Base-by-base conservation (phyloP, 306 rosid species). In the Castanopsis chinensis region DNA sequence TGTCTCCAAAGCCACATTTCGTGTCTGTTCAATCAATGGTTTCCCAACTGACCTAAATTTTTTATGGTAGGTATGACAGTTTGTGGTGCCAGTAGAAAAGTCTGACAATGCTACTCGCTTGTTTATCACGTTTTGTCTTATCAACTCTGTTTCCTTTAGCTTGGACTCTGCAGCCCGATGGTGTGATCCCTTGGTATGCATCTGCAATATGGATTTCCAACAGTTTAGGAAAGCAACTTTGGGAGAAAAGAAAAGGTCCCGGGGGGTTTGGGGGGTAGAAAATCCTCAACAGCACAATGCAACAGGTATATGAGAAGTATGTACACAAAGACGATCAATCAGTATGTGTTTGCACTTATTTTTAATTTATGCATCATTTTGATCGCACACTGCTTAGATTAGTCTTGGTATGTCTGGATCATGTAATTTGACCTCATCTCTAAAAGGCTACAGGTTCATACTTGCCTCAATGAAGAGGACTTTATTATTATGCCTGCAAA, bases 121-220 rank as follows among this genome's bases (percentile, higher is more conserved):
- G 13, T 70, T 85, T 28, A 70, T 64, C 54, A 78, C 84, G 51
- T 81, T 57, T 72, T 69, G 72, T 75, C 51, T 85, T 21, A 35
- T 30, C 60, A 53, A 63, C 56, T 81, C 85, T 75, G 55, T 78
- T 41, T 81, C 83, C 71, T 85, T 81, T 18, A 77, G 64, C 78
- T 75, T 78, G 51, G 80, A 78, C 75, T 85, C 88, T 5, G 78
- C 77, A 9, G 83, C 52, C 0, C 6, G 64, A 78, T 85, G 85
- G 49, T 70, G 57, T 33, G 85, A 81, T 53, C 88, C 88, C 79
- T 81, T 78, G 65, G 67, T 74, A 55, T 81, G 88, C 80, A 82
- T 72, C 85, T 77, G 58, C 20, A 17, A 33, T 35, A 63, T 4
- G 23, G 51, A 33, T 65, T 32, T 64, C 19, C 49, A 33, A 65